Evolutionary conservation across 2,329 filamentous ascomycete genomes (phyloP).

Genomic region (Blastomyces gilchristii): DNA sequence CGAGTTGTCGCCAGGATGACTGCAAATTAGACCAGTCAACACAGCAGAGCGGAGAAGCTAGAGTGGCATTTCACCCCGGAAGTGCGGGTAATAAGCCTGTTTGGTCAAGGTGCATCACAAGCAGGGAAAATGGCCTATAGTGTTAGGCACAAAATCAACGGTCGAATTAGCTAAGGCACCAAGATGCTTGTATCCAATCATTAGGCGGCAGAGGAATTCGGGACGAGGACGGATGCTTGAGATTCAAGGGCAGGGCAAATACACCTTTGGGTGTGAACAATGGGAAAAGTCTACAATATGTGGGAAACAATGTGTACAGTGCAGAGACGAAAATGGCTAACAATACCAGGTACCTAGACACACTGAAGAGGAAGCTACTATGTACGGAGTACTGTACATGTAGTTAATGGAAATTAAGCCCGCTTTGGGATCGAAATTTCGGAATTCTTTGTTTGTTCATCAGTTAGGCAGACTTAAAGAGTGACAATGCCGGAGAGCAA

Average conservation of each 20-base stretch:
- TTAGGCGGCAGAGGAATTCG: neutral
- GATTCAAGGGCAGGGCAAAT: neutral
- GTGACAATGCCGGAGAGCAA: neutral
- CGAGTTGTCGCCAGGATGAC: neutral
- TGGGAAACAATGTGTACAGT: no score
- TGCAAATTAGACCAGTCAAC: conserved; percentile 3
- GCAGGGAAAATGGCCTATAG: neutral
- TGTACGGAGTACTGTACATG: no score
- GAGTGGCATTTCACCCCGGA: neutral
- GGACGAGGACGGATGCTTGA: neutral
- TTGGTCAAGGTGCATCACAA: neutral
- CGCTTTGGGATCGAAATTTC: neutral
- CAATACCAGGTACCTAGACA: no score
- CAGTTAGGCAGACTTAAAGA: no score
- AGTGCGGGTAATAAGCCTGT: conserved; percentile 7
- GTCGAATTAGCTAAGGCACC: neutral
- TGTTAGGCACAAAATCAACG: neutral
- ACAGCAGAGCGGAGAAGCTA: neutral
- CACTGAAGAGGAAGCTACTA: no score
- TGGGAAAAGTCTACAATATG: neutral
- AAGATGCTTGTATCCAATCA: conserved; percentile 1
- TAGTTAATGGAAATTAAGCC: no score
- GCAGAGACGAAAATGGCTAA: no score
- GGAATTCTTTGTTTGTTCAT: neutral
- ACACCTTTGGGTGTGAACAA: neutral